A percentile compares a stretch with the other conserved stretches of the same genome.
phyloP scores from a whole-genome alignment of 495 filamentous ascomycete genomes.

The Lepidopterella palustris region DNA sequence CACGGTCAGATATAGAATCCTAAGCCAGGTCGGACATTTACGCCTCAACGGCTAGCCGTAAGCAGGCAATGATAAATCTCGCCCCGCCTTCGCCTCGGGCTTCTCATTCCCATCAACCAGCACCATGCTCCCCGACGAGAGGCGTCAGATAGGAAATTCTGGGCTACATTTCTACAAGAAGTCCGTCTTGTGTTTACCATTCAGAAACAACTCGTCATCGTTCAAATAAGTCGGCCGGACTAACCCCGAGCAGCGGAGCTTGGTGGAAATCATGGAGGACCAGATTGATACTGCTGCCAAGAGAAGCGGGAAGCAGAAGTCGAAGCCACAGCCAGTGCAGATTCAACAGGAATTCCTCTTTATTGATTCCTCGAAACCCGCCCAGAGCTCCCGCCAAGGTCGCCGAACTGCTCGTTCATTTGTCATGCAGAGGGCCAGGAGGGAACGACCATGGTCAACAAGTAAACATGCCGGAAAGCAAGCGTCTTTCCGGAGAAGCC shows the following conservation, averaged over 20 bases:
- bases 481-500: slow-evolving; percentile 16
- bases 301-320: slow-evolving; percentile 21
- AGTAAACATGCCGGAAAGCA: slow-evolving; percentile 29
- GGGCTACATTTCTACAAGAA: slow-evolving; percentile 14
- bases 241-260: slow-evolving; percentile 7
- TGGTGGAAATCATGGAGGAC: slow-evolving; percentile 14
- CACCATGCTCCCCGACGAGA: slow-evolving; percentile 16
- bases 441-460: slow-evolving; percentile 31
- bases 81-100: slow-evolving; percentile 11
- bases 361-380: slow-evolving; percentile 28
- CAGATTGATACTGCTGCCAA: slow-evolving; percentile 10
- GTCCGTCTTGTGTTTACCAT: slow-evolving; percentile 12
- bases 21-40: background rate
- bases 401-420: slow-evolving; percentile 31
- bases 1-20: no score
- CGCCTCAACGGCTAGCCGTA: background rate
- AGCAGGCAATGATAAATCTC: slow-evolving; percentile 3
- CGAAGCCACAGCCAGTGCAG: slow-evolving; percentile 8
- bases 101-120: slow-evolving; percentile 3
- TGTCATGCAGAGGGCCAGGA: slow-evolving; percentile 31
- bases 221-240: slow-evolving; percentile 4
- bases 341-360: slow-evolving; percentile 29
- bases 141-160: slow-evolving; percentile 21
- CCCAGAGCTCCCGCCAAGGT: slow-evolving; percentile 28
- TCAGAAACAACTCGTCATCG: slow-evolving; percentile 16